Evolutionary conservation across 2,329 filamentous ascomycete species (phyloP), one percentile per base, ranked within the genome.

Genomic region (Colletotrichum aenigma): DNA sequence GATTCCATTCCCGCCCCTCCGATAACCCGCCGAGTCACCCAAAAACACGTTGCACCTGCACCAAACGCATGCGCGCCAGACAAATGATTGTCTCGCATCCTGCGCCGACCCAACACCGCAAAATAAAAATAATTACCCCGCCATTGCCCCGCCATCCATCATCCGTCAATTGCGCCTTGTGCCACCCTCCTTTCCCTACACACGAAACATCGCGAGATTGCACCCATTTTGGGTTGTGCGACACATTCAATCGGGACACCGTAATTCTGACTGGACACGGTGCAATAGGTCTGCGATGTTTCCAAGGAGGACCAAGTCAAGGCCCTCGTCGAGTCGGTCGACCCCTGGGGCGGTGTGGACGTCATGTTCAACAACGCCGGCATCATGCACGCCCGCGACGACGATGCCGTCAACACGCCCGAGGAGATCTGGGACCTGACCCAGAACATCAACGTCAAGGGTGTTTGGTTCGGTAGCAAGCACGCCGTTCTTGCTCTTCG

Each of bases 291-390:
- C 81, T 85, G 92, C 85, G 96, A 98, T 82, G 96, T 98, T 70
- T 96, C 95, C 83, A 96, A 96, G 81, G 96, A 98, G 84, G 85
- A 90, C 76, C 91, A 97, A 72, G 92, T 98, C 36, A 87, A 95
- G 81, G 91, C 92, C 71, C 92, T 94, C 83, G 89, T 98, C 68
- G 93, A 94, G 79, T 86, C 90, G 12, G 87, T 96, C 74, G 96
- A 98, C 85, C 83, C 91, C 73, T 97, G 95, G 94, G 96, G 96
- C 82, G 96, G 96, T 60, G 86, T 97, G 4, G 96, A 98, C 84
- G 89, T 98, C 82, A 95, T 98, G 81, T 98, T 98, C 92, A 98
- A 98, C 92, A 98, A 98, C 84, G 96, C 96, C 28, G 96, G 96
- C 71, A 98, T 98, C 85, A 98, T 98, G 96, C 96, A 98, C 87